Conservation (phyloP, 176 grass and related monocot species). For the Musa itinerans region DNA sequence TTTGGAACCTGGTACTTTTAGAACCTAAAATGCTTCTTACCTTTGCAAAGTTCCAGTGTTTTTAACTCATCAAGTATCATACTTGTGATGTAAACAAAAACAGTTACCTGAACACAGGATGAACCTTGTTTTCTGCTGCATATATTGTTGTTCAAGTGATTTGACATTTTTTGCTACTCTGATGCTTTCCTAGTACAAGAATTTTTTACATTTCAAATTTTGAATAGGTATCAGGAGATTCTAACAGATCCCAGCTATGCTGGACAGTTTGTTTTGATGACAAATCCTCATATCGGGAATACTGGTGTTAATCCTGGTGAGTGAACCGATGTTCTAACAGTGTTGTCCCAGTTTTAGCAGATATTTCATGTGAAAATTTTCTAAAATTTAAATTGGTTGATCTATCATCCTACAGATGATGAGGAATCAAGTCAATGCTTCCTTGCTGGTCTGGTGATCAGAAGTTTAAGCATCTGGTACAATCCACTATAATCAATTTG, state of each 20-base stretch:
- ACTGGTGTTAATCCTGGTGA: slow-evolving; percentile 82
- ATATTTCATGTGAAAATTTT: background rate
- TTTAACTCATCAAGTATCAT: background rate
- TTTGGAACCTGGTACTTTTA: too few species aligned
- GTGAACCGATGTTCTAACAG: slow-evolving; percentile 4
- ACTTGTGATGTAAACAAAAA: background rate
- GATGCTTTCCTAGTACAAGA: background rate
- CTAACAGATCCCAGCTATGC: slow-evolving; percentile 96
- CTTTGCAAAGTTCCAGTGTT: background rate
- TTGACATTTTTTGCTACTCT: background rate
- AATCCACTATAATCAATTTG: background rate
- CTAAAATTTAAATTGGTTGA: background rate
- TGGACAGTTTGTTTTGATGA: slow-evolving; percentile 95
- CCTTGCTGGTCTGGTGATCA: slow-evolving; percentile 76
- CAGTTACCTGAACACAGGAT: too few species aligned
- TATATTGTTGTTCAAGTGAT: background rate
- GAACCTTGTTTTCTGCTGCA: background rate
- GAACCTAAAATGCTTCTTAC: too few species aligned
- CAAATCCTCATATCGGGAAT: slow-evolving; percentile 96
- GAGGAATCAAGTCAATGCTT: slow-evolving; percentile 85
- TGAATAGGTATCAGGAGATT: slow-evolving; percentile 87
- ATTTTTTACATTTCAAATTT: background rate
- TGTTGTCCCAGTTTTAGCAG: background rate
- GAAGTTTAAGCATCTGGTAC: slow-evolving; percentile 86
- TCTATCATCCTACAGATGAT: slow-evolving; percentile 43